Evolutionary conservation across 2,329 filamentous ascomycete genomes (phyloP), one percentile per base, ranked within the genome.

Genomic region (Fusarium buharicum): DNA sequence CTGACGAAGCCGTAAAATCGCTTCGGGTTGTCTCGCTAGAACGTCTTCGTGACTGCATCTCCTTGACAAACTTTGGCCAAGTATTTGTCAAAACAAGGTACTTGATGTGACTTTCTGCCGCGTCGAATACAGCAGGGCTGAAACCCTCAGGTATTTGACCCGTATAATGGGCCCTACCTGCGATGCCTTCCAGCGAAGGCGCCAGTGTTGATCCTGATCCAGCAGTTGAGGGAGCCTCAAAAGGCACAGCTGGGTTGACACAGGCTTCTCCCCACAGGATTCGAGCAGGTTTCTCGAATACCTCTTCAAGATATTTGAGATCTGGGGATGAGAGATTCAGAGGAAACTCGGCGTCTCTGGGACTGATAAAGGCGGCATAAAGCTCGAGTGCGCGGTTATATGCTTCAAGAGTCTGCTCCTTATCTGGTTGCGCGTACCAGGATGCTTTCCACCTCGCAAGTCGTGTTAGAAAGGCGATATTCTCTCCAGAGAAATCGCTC

Each of bases 21-120:
- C 54, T 54, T 6, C 50, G 50, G 4, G 30, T 18, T 7, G 50
- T 54, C n/a, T 55, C 50, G 17, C 31, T 50, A 9, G 55, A 58
- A 7, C 50, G 44, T 40, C 50, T 55, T 14, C 39, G 44, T 6
- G 34, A 30, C 4, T 54, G 50, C 53, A 56, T 59, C 24, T 80
- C 76, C 43, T 72, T 76, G 36, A 84, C 78, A 64, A 83, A 86
- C 68, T 83, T 85, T 27, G 83, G 82, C 87, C 88, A 90, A 0
- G 88, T 90, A 69, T 90, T 90, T 13, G 86, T 88, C 55, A 89
- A 75, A 14, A 90, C 86, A 6, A 90, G 78, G 56, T 89, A 87
- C 73, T 88, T 89, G 74, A 90, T 84, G 64, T 81, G 82, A n/a
- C 74, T 73, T 68, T 87, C 81, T 0, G 86, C 84, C 4, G 75